These are phyloP conservation scores for Eutypa lata DNA, from an alignment of 2,329 filamentous ascomycete genomes.

Conservation along the genomic window DNA sequence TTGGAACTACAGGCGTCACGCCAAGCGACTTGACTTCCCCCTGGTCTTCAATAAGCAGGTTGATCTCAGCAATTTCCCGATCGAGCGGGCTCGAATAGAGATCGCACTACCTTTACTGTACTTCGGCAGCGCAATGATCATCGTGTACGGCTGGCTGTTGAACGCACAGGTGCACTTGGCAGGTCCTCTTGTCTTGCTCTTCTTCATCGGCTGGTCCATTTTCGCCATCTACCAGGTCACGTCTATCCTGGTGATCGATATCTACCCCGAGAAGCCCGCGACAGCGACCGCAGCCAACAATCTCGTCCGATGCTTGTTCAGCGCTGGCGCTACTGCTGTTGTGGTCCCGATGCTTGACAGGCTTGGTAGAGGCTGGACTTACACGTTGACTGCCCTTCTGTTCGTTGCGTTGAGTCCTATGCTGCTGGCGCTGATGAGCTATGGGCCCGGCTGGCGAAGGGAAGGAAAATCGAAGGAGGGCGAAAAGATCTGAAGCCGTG, in stretches of 20 bases:
- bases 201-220: constrained; percentile 30
- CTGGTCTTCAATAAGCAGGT: no score
- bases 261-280: constrained; percentile 38
- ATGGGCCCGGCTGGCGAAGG: constrained; percentile 26
- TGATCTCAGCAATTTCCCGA: constrained; percentile 1
- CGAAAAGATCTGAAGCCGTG: no score
- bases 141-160: constrained; percentile 36
- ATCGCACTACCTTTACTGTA: constrained; percentile 38
- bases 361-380: constrained; percentile 41
- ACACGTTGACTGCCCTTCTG: constrained; percentile 32
- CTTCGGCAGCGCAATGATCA: constrained; percentile 36
- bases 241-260: constrained; percentile 41
- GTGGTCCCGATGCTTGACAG: constrained; percentile 39
- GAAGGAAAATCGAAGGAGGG: constrained; percentile 11
- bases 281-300: constrained; percentile 44
- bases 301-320: constrained; percentile 40
- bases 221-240: constrained; percentile 42
- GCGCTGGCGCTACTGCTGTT: constrained; percentile 39
- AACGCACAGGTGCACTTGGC: constrained; percentile 29
- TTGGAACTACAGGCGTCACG: constrained; percentile 68
- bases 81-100: constrained; percentile 32
- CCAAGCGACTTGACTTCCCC: constrained; percentile 23
- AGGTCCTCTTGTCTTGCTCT: constrained; percentile 32
- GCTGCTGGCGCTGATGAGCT: constrained; percentile 28
- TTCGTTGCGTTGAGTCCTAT: constrained; percentile 28